phyloP scores from a whole-genome alignment of 2,329 filamentous ascomycete genomes.

The Dendryphion nanum region DNA sequence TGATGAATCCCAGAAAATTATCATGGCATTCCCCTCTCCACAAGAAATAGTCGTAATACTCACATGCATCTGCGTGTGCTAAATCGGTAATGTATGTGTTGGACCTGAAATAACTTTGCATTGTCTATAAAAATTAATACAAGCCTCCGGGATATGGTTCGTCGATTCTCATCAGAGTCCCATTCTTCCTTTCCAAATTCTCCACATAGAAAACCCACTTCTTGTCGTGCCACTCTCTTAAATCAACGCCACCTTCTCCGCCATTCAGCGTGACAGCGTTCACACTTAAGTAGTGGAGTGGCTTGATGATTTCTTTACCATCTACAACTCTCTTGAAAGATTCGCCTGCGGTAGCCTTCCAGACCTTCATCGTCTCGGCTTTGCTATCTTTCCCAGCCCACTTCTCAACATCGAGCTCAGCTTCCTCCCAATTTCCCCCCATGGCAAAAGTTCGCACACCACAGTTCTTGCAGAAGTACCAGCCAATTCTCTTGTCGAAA shows the following conservation, averaged over 20 bases:
- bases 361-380: conserved; percentile 20
- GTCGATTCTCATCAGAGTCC: not conserved
- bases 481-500: conserved; percentile 33
- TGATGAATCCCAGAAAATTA: no score
- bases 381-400: conserved; percentile 16
- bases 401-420: conserved; percentile 17
- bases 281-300: conserved; percentile 28
- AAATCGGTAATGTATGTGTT: no score
- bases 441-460: conserved; percentile 47
- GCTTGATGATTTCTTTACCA: conserved; percentile 13
- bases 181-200: conserved; percentile 1
- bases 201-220: conserved; percentile 33
- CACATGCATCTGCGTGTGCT: no score
- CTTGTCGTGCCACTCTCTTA: conserved; percentile 35
- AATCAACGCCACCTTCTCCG: conserved; percentile 23
- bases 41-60: no score
- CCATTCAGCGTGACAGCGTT: conserved; percentile 34
- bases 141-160: not conserved
- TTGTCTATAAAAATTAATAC: no score
- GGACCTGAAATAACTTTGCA: no score
- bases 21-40: no score
- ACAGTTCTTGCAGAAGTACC: conserved; percentile 50
- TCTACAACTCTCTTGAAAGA: conserved; percentile 6
- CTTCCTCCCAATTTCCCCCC: conserved; percentile 20
- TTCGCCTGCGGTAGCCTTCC: conserved; percentile 16